These are phyloP conservation scores for Sarocladium kiliense DNA, from an alignment of 2,329 filamentous ascomycete genomes.

Conservation along the genomic window DNA sequence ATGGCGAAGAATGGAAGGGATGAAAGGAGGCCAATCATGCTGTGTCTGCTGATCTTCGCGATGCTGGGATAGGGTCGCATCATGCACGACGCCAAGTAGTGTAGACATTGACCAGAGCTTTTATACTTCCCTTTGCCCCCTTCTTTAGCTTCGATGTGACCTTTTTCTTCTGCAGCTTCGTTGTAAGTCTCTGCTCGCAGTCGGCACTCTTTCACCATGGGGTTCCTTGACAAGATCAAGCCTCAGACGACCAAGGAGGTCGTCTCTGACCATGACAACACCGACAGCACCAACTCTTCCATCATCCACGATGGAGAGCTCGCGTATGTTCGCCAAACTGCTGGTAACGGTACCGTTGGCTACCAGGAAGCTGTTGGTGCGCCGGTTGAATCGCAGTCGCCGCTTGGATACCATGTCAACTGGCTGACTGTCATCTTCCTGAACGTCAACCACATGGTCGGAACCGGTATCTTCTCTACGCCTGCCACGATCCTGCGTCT, in stretches of 20 bases:
- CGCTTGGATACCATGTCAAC: slow-evolving; percentile 54
- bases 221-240: slow-evolving; percentile 2
- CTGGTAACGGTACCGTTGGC: slow-evolving; percentile 44
- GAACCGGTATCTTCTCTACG: slow-evolving; percentile 60
- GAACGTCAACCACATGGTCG: slow-evolving; percentile 59
- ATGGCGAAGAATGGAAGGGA: too few relatives aligned
- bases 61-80: too few relatives aligned
- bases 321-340: slow-evolving; percentile 34
- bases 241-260: not conserved
- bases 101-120: too few relatives aligned
- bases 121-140: too few relatives aligned
- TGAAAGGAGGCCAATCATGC: too few relatives aligned
- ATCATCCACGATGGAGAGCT: slow-evolving; percentile 33
- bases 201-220: not conserved
- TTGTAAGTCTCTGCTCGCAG: not conserved
- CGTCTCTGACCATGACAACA: not conserved
- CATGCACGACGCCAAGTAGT: too few relatives aligned
- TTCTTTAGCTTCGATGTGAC: too few relatives aligned
- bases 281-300: slow-evolving; percentile 1
- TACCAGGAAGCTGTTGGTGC: slow-evolving; percentile 60
- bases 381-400: slow-evolving; percentile 53
- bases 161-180: not conserved
- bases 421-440: slow-evolving; percentile 52
- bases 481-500: slow-evolving; percentile 53
- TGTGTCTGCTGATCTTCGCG: too few relatives aligned